Base-by-base conservation (phyloP, 495 filamentous ascomycete genomes). In the Cryomyces minteri region DNA sequence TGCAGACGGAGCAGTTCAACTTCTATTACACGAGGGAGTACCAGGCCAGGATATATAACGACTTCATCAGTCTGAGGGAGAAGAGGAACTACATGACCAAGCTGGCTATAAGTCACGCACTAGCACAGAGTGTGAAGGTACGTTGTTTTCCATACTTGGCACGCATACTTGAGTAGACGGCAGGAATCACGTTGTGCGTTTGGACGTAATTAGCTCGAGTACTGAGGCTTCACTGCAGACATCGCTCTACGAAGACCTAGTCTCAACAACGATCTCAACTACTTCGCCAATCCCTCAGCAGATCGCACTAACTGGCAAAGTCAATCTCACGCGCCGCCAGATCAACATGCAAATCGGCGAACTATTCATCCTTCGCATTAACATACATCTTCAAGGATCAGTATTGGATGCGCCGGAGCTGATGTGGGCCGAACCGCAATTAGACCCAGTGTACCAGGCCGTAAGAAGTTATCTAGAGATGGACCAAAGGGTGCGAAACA, bases 321-420 rank as follows among this genome's bases (percentile, higher is more conserved):
- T 96, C 52, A 76, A 80, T 34, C 75, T 98, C 40, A 80, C 74
- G 30, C 74, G 87, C 9, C 68, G 72, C 30, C 72, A 96, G 57
- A 94, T 95, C 70, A 94, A 94, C 66, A 94, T 94, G 84, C 86
- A 95, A 58, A 93, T 98, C 46, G 90, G 90, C 58, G 84, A 98
- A 62, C 74, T 98, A 9, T 98, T 98, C 62, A 96, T 98, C 54
- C 63, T 98, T 8, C 73, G 88, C 30, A 96, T 98, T 66, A 94
- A 88, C 56, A 94, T 98, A 55, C 93, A 98, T 65, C 71, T 98
- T 9, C 94, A 98, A 61, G 92, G 92, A 34, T 87, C 80, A 29
- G 87, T 98, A 8, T 78, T 98, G n/a, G 90, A 98, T 52, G 88
- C 86, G 6, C 90, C 90, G 1, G 90, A 98, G 60, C 71, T 98